phyloP scores from a whole-genome alignment of 1,284 basidiomycete genomes.

The Sporisorium sorghi region DNA sequence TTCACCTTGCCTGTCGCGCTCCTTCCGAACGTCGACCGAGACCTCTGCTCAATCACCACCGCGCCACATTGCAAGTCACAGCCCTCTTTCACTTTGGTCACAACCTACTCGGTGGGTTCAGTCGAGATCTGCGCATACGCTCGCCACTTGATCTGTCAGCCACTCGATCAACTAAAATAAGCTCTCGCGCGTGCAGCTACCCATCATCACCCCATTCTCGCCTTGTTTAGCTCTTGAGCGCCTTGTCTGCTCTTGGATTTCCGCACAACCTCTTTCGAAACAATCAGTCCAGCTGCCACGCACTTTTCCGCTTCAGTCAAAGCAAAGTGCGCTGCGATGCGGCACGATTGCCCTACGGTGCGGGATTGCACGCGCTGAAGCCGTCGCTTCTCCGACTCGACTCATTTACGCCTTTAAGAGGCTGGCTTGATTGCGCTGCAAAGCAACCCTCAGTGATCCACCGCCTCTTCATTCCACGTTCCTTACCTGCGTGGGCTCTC shows the following conservation, averaged over 20 bases:
- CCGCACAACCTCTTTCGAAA: constrained; percentile 30
- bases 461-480: background rate
- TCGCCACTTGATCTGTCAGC: constrained; percentile 28
- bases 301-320: background rate
- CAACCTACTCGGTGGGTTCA: constrained; percentile 1
- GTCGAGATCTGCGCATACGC: constrained; percentile 5
- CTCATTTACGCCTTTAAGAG: constrained; percentile 2
- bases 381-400: background rate
- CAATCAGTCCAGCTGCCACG: constrained; percentile 1
- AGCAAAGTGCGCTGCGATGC: background rate
- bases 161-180: constrained; percentile 17
- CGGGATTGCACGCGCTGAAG: background rate
- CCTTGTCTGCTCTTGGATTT: constrained; percentile 7
- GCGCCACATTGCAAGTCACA: no score
- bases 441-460: background rate
- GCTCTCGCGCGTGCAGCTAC: constrained; percentile 21
- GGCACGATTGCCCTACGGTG: background rate
- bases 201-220: constrained; percentile 13
- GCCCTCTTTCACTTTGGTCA: constrained; percentile 7
- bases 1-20: no score
- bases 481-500: background rate
- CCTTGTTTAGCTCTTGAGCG: background rate
- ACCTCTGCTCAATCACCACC: no score
- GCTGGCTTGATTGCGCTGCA: background rate
- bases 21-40: constrained; percentile 1